phyloP scores from a whole-genome alignment of 2,329 filamentous ascomycete species.

The Erysiphe pulchra region DNA sequence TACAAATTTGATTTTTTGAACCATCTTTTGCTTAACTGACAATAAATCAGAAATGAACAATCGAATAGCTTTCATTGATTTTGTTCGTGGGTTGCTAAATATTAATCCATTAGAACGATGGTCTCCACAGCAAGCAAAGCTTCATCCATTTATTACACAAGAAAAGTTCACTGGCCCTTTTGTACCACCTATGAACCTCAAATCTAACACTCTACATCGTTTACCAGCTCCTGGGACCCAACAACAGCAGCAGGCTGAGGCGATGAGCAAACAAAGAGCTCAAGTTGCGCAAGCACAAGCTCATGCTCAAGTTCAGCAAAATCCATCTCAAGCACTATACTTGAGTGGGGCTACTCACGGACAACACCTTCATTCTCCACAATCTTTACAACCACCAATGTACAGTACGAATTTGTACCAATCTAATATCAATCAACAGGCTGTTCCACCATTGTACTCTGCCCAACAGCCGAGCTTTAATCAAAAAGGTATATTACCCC shows the following conservation, averaged over 20 bases:
- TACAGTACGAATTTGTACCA: slow-evolving; percentile 33
- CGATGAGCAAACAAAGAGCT: slow-evolving; percentile 74
- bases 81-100: slow-evolving; percentile 74
- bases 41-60: slow-evolving; percentile 73
- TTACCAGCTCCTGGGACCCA: slow-evolving; percentile 83
- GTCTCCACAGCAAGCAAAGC: slow-evolving; percentile 91
- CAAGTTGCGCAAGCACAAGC: slow-evolving; percentile 23
- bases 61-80: slow-evolving; percentile 89
- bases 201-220: slow-evolving; percentile 59
- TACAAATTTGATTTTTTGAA: slow-evolving; percentile 7
- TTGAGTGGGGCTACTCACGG: slow-evolving; percentile 19
- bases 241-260: slow-evolving; percentile 86
- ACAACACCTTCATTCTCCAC: slow-evolving; percentile 21
- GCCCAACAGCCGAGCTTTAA: slow-evolving; percentile 41
- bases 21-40: no score
- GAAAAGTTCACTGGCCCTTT: slow-evolving; percentile 93
- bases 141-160: slow-evolving; percentile 96
- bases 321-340: slow-evolving; percentile 30
- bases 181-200: slow-evolving; percentile 89
- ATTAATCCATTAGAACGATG: slow-evolving; percentile 92
- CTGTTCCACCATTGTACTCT: slow-evolving; percentile 54
- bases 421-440: slow-evolving; percentile 16
- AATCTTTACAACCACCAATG: slow-evolving; percentile 27
- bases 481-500: slow-evolving; percentile 42
- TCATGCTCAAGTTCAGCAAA: slow-evolving; percentile 18